A percentile compares a stretch with the other conserved stretches of the same genome.
Evolutionary conservation across 805 yeast species (phyloP).

Genomic region (Barnettozyma salicaria): DNA sequence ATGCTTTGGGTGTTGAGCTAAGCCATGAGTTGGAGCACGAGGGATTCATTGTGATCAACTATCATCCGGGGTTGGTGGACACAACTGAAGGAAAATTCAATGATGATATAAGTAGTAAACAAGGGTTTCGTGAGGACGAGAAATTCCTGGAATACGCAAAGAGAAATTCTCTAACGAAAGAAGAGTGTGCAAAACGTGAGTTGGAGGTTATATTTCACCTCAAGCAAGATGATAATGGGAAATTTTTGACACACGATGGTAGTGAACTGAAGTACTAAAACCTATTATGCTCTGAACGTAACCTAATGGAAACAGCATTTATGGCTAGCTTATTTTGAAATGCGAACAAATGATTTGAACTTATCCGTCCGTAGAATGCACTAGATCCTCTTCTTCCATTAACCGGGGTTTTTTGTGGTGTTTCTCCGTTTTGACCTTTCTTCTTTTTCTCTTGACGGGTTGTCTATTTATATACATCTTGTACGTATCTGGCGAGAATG

Average conservation of each 20-base stretch:
- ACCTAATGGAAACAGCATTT: too few species aligned
- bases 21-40: conserved; percentile 25
- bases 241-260: conserved; percentile 19
- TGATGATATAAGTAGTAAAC: conserved; percentile 10
- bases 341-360: too few species aligned
- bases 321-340: too few species aligned
- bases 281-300: too few species aligned
- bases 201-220: conserved; percentile 14
- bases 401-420: too few species aligned
- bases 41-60: conserved; percentile 24
- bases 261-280: conserved; percentile 14
- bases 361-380: not conserved
- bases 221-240: conserved; percentile 15
- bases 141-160: conserved; percentile 11
- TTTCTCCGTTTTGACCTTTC: not conserved
- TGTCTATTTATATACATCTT: conserved; percentile 2
- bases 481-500: conserved; percentile 1
- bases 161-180: conserved; percentile 9
- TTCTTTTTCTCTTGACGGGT: not conserved
- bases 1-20: conserved; percentile 25
- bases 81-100: conserved; percentile 11
- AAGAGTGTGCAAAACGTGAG: conserved; percentile 17
- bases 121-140: conserved; percentile 14
- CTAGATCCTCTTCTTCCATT: conserved; percentile 4
- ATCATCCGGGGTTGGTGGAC: conserved; percentile 27